Base-by-base conservation (phyloP, 208 protist species). In the Wallacemonas sp. region DNA sequence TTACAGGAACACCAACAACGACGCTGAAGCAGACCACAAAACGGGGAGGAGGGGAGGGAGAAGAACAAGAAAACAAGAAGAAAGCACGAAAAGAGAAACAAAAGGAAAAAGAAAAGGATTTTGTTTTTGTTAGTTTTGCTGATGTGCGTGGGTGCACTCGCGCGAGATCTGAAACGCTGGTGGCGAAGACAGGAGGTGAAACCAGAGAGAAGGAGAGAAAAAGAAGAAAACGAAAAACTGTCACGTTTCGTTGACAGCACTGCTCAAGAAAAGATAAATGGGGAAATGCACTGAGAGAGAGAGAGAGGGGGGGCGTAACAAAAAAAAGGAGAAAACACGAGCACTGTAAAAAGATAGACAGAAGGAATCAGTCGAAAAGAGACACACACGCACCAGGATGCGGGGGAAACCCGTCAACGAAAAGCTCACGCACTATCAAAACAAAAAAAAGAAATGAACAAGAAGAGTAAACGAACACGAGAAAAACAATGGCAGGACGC, bases 51-150 rank as follows among this genome's bases (percentile, higher is more conserved):
- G 26, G 39, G 17, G n/a, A 58, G 24, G 29, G 11, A 43, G 55
- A 33, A 47, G 33, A 49, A 26, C 46, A 52, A 30, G 19, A 36
- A 16, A 52, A 55, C 33, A 6, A 65, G 38, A 71, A 29, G 38
- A 21, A 71, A 12, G 61, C 33, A 44, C 5, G 64, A n/a, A 43
- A 17, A 34, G 24, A 64, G 5, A 36, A 33, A 68, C 17, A 56
- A 58, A 27, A 67, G 27, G 30, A 9, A 57, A 21, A 3, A 54
- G 26, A 48, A 29, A 57, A 49, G 16, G 8, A 14, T 17, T 14
- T 41, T 41, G 36, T 17, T 14, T 41, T 41, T 6, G 36, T 41
- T n/a, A n/a, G n/a, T n/a, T n/a, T n/a, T n/a, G n/a, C n/a, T n/a
- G n/a, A n/a, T n/a, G n/a, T n/a, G n/a, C n/a, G n/a, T n/a, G n/a